A percentile compares a stretch with the other conserved stretches of the same genome.
Evolutionary conservation across 805 yeast species (phyloP).

Genomic region (Kazachstania taianensis): DNA sequence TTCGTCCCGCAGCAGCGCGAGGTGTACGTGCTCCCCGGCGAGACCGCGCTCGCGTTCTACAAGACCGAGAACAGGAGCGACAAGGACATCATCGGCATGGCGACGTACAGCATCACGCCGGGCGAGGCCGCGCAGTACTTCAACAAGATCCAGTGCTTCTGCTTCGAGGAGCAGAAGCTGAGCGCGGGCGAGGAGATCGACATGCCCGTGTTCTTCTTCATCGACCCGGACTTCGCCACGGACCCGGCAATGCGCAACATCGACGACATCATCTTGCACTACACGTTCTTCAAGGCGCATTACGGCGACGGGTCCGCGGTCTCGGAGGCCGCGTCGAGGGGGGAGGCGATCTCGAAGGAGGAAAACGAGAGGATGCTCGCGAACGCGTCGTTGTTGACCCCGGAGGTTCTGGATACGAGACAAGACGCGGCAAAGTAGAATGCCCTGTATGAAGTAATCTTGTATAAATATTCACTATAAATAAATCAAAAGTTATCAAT

Average conservation of each 20-base stretch:
- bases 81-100: conserved; percentile 95
- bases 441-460: too few species aligned
- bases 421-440: too few species aligned
- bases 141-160: conserved; percentile 94
- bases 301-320: conserved; percentile 34
- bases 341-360: conserved; percentile 8
- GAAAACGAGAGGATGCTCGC: conserved; percentile 11
- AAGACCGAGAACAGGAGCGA: conserved; percentile 79
- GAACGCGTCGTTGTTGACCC: conserved; percentile 12
- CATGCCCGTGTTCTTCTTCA: conserved; percentile 96
- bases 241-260: conserved; percentile 89
- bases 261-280: conserved; percentile 82
- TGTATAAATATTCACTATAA: too few species aligned
- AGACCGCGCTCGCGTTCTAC: conserved; percentile 92
- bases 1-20: conserved; percentile 91
- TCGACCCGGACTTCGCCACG: conserved; percentile 89
- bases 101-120: conserved; percentile 93
- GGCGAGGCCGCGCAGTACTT: conserved; percentile 95
- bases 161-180: conserved; percentile 92
- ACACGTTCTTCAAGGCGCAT: conserved; percentile 72
- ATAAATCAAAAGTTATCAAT: too few species aligned
- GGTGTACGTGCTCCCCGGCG: conserved; percentile 90
- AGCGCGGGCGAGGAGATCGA: conserved; percentile 96
- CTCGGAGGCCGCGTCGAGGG: conserved; percentile 14
- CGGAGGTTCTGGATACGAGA: conserved; percentile 7